These are phyloP conservation scores for Micromonas commoda DNA, from an alignment of 139 green algal species.

Conservation along the genomic window DNA sequence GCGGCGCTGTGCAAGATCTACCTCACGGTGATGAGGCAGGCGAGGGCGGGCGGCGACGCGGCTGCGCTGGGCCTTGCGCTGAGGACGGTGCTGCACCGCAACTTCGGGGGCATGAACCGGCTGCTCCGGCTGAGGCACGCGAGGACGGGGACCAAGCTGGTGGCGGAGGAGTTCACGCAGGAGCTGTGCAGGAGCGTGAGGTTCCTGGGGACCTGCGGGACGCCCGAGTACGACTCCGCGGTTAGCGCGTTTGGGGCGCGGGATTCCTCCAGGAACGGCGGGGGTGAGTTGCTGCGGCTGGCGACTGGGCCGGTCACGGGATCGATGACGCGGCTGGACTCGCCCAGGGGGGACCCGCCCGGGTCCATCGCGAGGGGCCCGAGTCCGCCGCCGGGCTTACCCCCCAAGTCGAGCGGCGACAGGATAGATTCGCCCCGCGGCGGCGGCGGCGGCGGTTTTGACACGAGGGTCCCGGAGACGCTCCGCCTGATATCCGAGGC, in stretches of 20 bases:
- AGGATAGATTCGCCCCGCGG: too few species aligned
- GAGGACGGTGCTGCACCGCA: slow-evolving; percentile 19
- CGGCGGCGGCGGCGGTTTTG: background rate
- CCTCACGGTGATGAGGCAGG: background rate
- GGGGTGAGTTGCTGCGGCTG: too few species aligned
- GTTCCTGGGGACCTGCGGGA: too few species aligned
- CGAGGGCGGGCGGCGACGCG: background rate
- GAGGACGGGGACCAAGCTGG: slow-evolving; percentile 7
- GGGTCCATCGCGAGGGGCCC: too few species aligned
- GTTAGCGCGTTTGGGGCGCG: too few species aligned
- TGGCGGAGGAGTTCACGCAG: background rate
- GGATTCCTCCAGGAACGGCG: too few species aligned
- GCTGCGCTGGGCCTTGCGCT: background rate
- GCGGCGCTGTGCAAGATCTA: background rate
- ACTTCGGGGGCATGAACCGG: slow-evolving; percentile 15
- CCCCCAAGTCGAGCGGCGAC: too few species aligned
- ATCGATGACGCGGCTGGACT: too few species aligned
- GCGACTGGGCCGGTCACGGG: too few species aligned
- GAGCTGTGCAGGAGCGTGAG: slow-evolving; percentile 1
- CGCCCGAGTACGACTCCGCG: too few species aligned
- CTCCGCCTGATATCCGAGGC: background rate
- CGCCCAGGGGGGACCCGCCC: too few species aligned
- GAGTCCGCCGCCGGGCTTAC: too few species aligned
- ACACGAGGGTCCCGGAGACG: background rate
- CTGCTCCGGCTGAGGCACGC: background rate